Percentiles rank a stretch among this genome's conserved stretches.
Conservation (phyloP, 305 asterid genomes). For the Fraxinus dipetala region DNA sequence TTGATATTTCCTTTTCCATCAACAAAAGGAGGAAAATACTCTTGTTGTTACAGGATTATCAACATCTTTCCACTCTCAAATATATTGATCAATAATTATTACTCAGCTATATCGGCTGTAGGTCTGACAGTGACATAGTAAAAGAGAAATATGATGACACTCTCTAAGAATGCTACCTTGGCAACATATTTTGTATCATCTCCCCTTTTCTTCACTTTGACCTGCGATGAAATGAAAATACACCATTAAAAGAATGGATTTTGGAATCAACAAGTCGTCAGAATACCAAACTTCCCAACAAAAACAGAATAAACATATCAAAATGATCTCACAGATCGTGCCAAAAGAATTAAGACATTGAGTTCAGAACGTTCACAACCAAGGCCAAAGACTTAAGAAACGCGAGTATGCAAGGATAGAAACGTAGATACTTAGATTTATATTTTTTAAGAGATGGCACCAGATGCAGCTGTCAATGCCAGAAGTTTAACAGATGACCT, state of each 20-base stretch:
- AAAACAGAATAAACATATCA: background rate
- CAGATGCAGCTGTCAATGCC: background rate
- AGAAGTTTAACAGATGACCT: background rate
- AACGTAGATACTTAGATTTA: background rate
- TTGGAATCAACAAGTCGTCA: background rate
- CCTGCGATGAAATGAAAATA: conserved; percentile 42
- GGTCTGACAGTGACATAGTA: background rate
- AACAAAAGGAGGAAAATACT: background rate
- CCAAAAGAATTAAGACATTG: background rate
- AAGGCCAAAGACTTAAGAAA: background rate
- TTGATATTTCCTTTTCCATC: background rate
- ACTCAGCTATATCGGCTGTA: background rate
- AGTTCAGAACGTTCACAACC: background rate
- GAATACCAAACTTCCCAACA: background rate
- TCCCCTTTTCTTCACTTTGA: conserved; percentile 87
- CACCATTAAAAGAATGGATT: background rate
- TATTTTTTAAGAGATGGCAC: background rate
- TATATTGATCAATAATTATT: background rate
- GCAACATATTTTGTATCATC: conserved; percentile 88
- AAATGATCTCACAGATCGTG: background rate
- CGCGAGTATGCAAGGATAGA: background rate
- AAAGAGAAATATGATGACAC: background rate
- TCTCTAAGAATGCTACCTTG: conserved; percentile 50
- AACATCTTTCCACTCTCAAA: background rate
- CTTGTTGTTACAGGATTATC: background rate